Evolutionary conservation across 2,329 filamentous ascomycete species (phyloP).

Genomic region (Sarocladiaceae sp.): DNA sequence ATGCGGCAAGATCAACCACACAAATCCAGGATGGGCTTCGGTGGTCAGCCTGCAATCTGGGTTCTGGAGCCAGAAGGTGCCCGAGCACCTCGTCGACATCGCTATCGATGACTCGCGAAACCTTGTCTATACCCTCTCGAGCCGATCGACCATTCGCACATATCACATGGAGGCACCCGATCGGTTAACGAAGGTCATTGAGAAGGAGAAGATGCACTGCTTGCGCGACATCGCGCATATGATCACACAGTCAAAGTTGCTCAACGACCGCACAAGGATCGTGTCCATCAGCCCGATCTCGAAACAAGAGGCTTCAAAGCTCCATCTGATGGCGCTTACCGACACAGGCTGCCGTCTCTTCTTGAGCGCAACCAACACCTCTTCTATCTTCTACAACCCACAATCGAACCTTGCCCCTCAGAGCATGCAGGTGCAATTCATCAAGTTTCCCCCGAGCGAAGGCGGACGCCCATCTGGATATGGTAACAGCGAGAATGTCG

Average conservation of each 20-base stretch:
- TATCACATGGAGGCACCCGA: constrained; percentile 75
- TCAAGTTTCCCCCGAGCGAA: constrained; percentile 77
- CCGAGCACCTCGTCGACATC: constrained; percentile 72
- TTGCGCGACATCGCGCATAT: constrained; percentile 80
- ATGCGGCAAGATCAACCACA: constrained; percentile 87
- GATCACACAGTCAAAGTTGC: constrained; percentile 67
- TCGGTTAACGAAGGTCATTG: constrained; percentile 59
- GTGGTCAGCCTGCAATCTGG: constrained; percentile 50
- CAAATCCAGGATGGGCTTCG: constrained; percentile 65
- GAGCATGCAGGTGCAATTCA: constrained; percentile 96
- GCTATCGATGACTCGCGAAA: constrained; percentile 84
- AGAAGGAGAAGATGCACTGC: constrained; percentile 58
- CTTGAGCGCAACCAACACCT: constrained; percentile 80
- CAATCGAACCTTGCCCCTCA: constrained; percentile 67
- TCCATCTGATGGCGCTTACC: constrained; percentile 87
- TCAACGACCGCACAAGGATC: constrained; percentile 67
- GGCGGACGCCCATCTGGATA: constrained; percentile 24
- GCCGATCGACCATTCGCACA: constrained; percentile 80
- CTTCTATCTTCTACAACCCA: constrained; percentile 59
- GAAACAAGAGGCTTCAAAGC: constrained; percentile 70
- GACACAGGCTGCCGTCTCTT: constrained; percentile 89
- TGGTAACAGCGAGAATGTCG: constrained; percentile 31
- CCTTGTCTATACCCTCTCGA: constrained; percentile 88
- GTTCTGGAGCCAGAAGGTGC: constrained; percentile 46
- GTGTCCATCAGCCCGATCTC: constrained; percentile 84